Evolutionary conservation across 2,329 filamentous ascomycete species (phyloP), one percentile per base, ranked within the genome.

Genomic region (Aspergillus sp.): DNA sequence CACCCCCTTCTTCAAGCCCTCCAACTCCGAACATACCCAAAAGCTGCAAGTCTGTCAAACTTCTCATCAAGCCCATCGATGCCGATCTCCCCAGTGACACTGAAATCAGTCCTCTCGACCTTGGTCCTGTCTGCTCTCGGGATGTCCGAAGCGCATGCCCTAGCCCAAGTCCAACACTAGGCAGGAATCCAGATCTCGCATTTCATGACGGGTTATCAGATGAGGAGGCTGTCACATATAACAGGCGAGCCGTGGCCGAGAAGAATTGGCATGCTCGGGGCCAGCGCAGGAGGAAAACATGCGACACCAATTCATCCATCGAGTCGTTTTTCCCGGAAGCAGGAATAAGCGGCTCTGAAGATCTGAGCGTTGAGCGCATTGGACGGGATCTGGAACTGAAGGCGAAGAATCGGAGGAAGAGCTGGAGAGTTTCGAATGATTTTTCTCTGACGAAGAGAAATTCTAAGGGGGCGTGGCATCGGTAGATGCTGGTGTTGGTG

Each of bases 91-190:
- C 59, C 7, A 66, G 62, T 35, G 66, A 70, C 15, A 68, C 64
- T 23, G 66, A 70, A 5, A 69, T 70, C 56, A 69, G 66, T 27
- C 39, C 61, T 5, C 60, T 71, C 2, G 69, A 70, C 49, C 52
- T 71, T 1, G 66, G 67, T 1, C 65, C 66, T 0, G 61, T 62
- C 33, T 27, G 31, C 15, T 4, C 9, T 7, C 45, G 45, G 37
- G 9, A 6, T n/a, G 17, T 31, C 27, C 27, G 37, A 17, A 47
- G 45, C 5, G 24, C 51, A 39, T 15, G 27, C 14, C 37, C 41
- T 17, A 47, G 45, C 19, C 45, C 45, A 9, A 33, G 27, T 4
- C 45, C n/a, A 17, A 50, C 21, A 9, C 47, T 40, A 6, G 12
- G 17, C 31, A 17, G 6, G 19, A 24, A 19, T 17, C 17, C 19